Base-by-base conservation (phyloP, 106 monocot genomes). In the Xerophyta viscosa region DNA sequence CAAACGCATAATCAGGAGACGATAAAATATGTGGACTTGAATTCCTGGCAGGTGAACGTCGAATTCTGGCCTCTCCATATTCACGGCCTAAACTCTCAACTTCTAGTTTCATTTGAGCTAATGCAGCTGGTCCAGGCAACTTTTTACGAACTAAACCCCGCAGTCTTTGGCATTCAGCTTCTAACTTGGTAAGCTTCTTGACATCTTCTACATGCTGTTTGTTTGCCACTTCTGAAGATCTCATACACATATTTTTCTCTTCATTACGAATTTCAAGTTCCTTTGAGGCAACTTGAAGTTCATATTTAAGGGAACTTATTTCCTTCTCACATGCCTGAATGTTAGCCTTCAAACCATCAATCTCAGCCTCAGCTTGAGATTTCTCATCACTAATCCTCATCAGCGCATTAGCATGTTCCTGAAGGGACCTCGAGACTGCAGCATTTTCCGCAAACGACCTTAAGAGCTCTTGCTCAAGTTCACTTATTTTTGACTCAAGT, bases 61-160 rank as follows among this genome's bases (percentile, higher is more conserved):
- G 63, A 19, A 63, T 21, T 72, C 62, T 65, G 22, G n/a, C 47
- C 3, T 78, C 83, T 6, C 68, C 82, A 66, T 57, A 63, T 12
- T 73, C 77, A 37, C 70, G 57, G 26, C 88, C 96, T 58, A 89
- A 54, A 54, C 46, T 71, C 54, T 98, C 89, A 57, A 90, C 98
- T 71, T 98, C 98, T 47, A 77, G 43, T 58, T 85, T 98, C 89
- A 98, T 98, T 58, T 98, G 98, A 52, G 98, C 89, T 58, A 98
- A 57, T 50, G 98, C 98, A 66, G 98, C 98, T 28, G 98, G 86
- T 1, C 98, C 98, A 3, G 98, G 98, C 33, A 98, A 69, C 47
- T 98, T 98, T 58, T 98, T 98, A 43, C 86, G 63, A 33, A 98
- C 98, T 56, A 98, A 72, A 0, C 83, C 79, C 33, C 98, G 81